phyloP scores from a whole-genome alignment of 306 rosid genomes.

The Sechiopsis laciniata region DNA sequence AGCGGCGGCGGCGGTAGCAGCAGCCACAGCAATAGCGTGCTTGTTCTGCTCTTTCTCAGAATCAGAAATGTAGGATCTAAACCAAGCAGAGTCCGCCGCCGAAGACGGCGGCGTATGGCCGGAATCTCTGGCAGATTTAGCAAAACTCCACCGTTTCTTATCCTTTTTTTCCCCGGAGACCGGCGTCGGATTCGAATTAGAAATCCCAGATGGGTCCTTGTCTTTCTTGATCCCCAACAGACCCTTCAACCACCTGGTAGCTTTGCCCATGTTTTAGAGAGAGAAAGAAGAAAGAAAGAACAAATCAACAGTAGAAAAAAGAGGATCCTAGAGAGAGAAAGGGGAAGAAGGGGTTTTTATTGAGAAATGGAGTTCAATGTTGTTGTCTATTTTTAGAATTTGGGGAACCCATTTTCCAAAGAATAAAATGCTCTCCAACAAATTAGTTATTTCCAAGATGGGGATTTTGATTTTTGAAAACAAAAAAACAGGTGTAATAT shows the following conservation, averaged over 20 bases:
- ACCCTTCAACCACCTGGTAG: constrained; percentile 86
- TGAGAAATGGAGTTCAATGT: no score
- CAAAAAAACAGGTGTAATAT: no score
- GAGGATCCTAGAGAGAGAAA: constrained; percentile 30
- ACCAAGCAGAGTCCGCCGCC: constrained; percentile 55
- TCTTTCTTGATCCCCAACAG: constrained; percentile 80
- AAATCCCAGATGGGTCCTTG: constrained; percentile 41
- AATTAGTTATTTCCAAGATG: no score
- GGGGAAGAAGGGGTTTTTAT: constrained; percentile 22
- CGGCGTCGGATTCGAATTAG: constrained; percentile 22
- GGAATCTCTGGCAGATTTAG: constrained; percentile 47
- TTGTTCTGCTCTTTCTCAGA: constrained; percentile 76
- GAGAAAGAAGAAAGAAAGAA: not conserved
- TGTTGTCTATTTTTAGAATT: no score
- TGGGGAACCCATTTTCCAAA: no score
- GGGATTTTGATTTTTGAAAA: no score
- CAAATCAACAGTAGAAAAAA: not conserved
- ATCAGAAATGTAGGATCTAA: constrained; percentile 68
- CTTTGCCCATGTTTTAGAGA: constrained; percentile 37
- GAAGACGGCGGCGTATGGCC: constrained; percentile 38
- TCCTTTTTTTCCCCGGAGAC: constrained; percentile 39
- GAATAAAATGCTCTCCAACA: no score
- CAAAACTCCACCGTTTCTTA: constrained; percentile 84
- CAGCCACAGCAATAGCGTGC: constrained; percentile 98
- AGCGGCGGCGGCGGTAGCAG: constrained; percentile 85